Base-by-base conservation (phyloP, 139 green algal species). In the Tetratostichococcus sp. region DNA sequence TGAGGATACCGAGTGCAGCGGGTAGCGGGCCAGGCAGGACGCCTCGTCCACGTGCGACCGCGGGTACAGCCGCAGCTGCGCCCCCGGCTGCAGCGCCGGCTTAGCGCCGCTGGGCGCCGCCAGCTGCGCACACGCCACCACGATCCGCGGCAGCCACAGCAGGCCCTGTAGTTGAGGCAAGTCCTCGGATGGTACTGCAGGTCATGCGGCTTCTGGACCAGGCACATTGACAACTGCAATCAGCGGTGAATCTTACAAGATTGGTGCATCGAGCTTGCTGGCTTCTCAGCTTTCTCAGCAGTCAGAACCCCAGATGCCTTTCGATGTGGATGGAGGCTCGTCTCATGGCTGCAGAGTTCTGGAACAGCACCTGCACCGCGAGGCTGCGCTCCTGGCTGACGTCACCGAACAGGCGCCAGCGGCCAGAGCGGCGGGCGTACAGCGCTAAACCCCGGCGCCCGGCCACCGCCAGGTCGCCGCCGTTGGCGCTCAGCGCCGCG, bases 341-440 rank as follows among this genome's bases (percentile, higher is more conserved):
- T n/a, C n/a, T n/a, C n/a, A n/a, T n/a, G n/a, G n/a, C n/a, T n/a
- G n/a, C n/a, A n/a, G n/a, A n/a, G n/a, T n/a, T n/a, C n/a, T n/a
- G n/a, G n/a, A n/a, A n/a, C n/a, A 72, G 1, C 39, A 77, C 73
- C 43, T 80, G 72, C 74, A 86, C 87, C 69, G 78, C 58, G 17
- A 88, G 66, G 2, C 73, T 57, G n/a, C 84, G 71, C 80, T 96
- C 93, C 84, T 97, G 93, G 32, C 78, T 88, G 35, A 95, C 83
- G 79, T 97, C 92, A 0, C 93, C 92, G 79, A 97, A 97, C 65
- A 97, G 75, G 17, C 89, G 87, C 92, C 89, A 96, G 32, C 70
- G 74, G 35, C 86, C 79, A 26, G 70, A 80, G 31, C 82, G 77
- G 3, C 89, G 71, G 81, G 86, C 89, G 77, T 91, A 94, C 50